Percentiles rank a stretch among this genome's conserved stretches.
Conservation (phyloP, 192 early-diverging fungal genomes). For the Dispira simplex region DNA sequence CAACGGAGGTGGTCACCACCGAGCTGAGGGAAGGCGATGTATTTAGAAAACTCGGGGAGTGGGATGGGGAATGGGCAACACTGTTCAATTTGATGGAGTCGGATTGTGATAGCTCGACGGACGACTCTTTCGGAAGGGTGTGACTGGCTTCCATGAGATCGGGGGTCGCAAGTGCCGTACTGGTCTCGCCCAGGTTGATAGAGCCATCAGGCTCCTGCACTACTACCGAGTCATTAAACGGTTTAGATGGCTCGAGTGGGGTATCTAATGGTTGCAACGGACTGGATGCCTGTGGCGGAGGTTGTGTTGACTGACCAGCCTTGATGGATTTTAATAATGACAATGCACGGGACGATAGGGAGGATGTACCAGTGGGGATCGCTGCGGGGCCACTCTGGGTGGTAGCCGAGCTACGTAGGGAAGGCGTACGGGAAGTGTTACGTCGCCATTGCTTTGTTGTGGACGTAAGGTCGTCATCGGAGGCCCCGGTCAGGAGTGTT, state of each 20-base stretch:
- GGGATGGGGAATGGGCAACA: too few relatives aligned
- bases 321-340: constrained; percentile 1
- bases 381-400: not conserved
- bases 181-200: not conserved
- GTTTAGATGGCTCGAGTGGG: not conserved
- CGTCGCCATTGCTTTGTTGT: not conserved
- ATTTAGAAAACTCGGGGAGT: too few relatives aligned
- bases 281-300: not conserved
- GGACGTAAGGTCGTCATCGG: not conserved
- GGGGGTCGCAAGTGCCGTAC: not conserved
- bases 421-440: not conserved
- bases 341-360: not conserved
- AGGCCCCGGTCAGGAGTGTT: not conserved
- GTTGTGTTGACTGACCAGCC: not conserved
- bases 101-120: not conserved
- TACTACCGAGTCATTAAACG: too few relatives aligned
- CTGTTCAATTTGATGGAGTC: too few relatives aligned
- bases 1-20: too few relatives aligned
- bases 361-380: not conserved
- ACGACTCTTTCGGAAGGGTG: not conserved
- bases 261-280: not conserved
- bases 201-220: too few relatives aligned
- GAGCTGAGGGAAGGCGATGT: too few relatives aligned
- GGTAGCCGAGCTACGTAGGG: not conserved
- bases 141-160: not conserved